Base-by-base conservation (phyloP, 2,329 filamentous ascomycete species). In the Hypoxylon sp. region DNA sequence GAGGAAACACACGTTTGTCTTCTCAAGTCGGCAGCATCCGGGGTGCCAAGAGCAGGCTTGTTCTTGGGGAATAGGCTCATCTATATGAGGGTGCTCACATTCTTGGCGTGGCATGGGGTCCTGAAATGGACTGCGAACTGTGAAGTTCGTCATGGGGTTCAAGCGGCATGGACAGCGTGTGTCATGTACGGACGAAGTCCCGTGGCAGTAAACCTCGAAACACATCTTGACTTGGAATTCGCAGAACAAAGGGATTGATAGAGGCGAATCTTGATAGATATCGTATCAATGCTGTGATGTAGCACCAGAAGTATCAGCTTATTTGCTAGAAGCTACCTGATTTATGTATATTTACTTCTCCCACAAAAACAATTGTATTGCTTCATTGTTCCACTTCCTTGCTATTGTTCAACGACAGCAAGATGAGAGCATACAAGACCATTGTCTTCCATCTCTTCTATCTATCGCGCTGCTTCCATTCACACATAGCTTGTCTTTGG, bases 41-140 rank as follows among this genome's bases (percentile, higher is more conserved):
- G 26, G 26, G 19, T 63, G 60, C 41, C 51, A 62, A 8, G 31
- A 41, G 20, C 56, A 63, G 5, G 1, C 11, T 15, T 47, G 21
- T 3, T 40, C 8, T 5, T 19, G 20, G 3, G 38, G 13, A 9
- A 55, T 41, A 4, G 32, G 19, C 8, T 36, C 27, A 3, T 23
- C 7, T 15, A 45, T 26, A 9, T 55, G 49, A 3, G 51, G 41
- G 30, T 56, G 50, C 2, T 23, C 12, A 30, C 55, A 56, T 12
- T n/a, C n/a, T 12, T 7, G 35, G 9, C 7, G n/a, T 7, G 11
- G 11, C 7, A 19, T 19, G 3, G 55, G 56, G 5, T 57, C 53
- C n/a, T 59, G 60, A 12, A 47, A 63, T 1, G 58, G 57, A 9
- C 48, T 59, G n/a, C 37, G 48, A 4, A 63, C 56, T 3, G 44